Percentiles rank a stretch among this genome's conserved stretches.
Conservation (phyloP, 2,329 filamentous ascomycete genomes). For the Cladosporium sp. region DNA sequence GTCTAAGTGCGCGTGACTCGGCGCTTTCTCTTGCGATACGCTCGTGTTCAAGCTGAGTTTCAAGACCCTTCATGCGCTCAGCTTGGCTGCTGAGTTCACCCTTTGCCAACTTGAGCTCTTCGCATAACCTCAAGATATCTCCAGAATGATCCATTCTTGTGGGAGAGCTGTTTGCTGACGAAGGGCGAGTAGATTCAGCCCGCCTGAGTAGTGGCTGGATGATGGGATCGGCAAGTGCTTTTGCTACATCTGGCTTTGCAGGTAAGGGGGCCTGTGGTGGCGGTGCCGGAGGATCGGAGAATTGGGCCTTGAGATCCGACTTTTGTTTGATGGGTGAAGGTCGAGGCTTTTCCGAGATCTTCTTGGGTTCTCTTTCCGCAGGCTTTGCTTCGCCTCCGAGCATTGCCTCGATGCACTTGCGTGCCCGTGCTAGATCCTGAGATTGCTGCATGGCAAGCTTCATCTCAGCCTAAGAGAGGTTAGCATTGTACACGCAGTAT, state of each 20-base stretch:
- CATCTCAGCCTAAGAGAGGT: conserved; percentile 67
- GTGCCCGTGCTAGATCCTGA: conserved; percentile 76
- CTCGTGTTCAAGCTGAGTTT: conserved; percentile 73
- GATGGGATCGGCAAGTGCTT: conserved; percentile 41
- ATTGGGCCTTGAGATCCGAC: conserved; percentile 72
- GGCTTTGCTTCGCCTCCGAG: conserved; percentile 62
- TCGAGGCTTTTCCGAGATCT: conserved; percentile 41
- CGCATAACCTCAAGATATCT: conserved; percentile 78
- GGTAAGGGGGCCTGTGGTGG: conserved; percentile 89
- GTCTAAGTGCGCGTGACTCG: conserved; percentile 70
- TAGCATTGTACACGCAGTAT: neutral
- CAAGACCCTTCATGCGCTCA: conserved; percentile 72
- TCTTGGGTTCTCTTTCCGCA: conserved; percentile 43
- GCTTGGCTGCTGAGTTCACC: conserved; percentile 83
- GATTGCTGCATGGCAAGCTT: conserved; percentile 82
- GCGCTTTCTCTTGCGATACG: conserved; percentile 75
- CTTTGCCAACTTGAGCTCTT: conserved; percentile 77
- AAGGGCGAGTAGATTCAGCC: conserved; percentile 67
- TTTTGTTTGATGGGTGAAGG: conserved; percentile 55
- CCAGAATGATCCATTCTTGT: conserved; percentile 56
- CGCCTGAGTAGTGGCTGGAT: conserved; percentile 64
- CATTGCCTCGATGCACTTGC: conserved; percentile 73
- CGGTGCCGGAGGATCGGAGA: conserved; percentile 88
- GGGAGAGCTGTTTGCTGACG: conserved; percentile 52
- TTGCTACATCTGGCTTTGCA: conserved; percentile 76